Evolutionary conservation across 306 rosid species (phyloP).

Genomic region (Citrullus colocynthis): DNA sequence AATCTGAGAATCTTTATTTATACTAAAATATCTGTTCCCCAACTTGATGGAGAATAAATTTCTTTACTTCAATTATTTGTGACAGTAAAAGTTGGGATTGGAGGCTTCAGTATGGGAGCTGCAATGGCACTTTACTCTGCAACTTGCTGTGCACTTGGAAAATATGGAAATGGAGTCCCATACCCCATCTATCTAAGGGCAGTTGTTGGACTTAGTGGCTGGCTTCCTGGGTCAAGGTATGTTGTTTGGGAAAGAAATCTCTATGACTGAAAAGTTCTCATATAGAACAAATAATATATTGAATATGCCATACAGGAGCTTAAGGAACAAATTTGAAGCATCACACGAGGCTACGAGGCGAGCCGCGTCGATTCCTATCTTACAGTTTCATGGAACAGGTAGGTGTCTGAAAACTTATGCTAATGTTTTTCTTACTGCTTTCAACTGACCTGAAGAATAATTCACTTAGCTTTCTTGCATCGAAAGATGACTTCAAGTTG

Average conservation of each 20-base stretch:
- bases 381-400: conserved; percentile 76
- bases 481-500: neutral
- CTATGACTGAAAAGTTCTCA: neutral
- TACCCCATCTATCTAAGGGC: conserved; percentile 74
- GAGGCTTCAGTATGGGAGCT: conserved; percentile 99
- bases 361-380: conserved; percentile 70
- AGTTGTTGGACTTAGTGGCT: conserved; percentile 89
- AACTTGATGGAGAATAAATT: conserved; percentile 5
- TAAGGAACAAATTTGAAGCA: conserved; percentile 74
- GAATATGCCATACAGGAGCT: conserved; percentile 38
- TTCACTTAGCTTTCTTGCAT: conserved; percentile 2
- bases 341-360: conserved; percentile 81
- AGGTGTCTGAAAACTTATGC: conserved; percentile 11
- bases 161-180: conserved; percentile 68
- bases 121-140: conserved; percentile 95
- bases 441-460: neutral
- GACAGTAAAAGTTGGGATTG: conserved; percentile 91
- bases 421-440: neutral
- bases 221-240: conserved; percentile 99
- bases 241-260: neutral
- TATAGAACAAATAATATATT: neutral
- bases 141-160: conserved; percentile 83
- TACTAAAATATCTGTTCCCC: neutral
- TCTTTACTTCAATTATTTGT: conserved; percentile 9
- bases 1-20: neutral